Conservation (phyloP, 192 early-diverging fungal genomes). For the Glomus cerebriforme region DNA sequence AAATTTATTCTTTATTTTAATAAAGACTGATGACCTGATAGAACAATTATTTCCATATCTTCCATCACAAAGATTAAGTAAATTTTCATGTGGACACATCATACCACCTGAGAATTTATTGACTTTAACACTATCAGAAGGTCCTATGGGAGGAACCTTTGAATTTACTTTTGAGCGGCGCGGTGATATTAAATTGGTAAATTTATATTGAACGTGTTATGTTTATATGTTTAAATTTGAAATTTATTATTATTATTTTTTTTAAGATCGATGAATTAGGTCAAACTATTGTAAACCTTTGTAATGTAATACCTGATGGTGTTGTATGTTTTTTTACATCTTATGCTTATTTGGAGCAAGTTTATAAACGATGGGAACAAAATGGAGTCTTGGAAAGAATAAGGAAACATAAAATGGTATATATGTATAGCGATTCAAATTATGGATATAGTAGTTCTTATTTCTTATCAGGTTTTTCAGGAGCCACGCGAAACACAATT, state of each 20-base stretch:
- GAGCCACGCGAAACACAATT: slow-evolving; percentile 60
- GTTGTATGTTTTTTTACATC: slow-evolving; percentile 89
- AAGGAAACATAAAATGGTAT: slow-evolving; percentile 60
- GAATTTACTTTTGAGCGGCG: slow-evolving; percentile 72
- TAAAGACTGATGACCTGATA: slow-evolving; percentile 46
- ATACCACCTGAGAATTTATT: slow-evolving; percentile 77
- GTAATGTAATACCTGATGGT: slow-evolving; percentile 77
- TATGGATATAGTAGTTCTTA: not conserved
- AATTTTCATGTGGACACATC: slow-evolving; percentile 86
- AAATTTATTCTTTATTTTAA: not conserved
- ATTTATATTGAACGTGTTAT: not conserved
- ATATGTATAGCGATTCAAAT: not conserved
- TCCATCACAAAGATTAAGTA: slow-evolving; percentile 46
- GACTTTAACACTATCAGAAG: slow-evolving; percentile 60
- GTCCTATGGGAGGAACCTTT: slow-evolving; percentile 64
- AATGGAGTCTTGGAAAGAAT: slow-evolving; percentile 53
- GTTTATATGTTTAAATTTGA: not conserved
- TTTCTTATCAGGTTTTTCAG: slow-evolving; percentile 61
- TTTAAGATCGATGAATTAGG: slow-evolving; percentile 70
- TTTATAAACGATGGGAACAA: slow-evolving; percentile 56
- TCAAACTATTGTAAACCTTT: slow-evolving; percentile 66
- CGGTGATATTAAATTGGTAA: slow-evolving; percentile 47
- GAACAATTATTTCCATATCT: slow-evolving; percentile 59
- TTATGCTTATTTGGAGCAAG: slow-evolving; percentile 72
- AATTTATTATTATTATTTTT: not conserved